phyloP scores from a whole-genome alignment of 306 rosid genomes.

The Cotoneaster glaucophyllus region DNA sequence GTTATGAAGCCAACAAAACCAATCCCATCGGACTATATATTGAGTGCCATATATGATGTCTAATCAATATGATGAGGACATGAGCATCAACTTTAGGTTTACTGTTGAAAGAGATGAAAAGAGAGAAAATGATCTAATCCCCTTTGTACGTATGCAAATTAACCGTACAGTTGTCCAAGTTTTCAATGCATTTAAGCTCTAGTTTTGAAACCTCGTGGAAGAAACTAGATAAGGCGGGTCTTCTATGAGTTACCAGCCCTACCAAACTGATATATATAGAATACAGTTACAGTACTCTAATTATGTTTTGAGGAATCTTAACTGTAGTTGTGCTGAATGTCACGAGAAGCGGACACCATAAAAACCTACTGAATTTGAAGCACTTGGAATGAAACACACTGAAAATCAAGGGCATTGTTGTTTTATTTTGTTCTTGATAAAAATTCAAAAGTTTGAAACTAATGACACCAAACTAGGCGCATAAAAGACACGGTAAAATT shows the following conservation, averaged over 20 bases:
- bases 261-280: not conserved
- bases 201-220: too few relatives aligned
- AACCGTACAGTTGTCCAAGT: too few relatives aligned
- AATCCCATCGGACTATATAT: not conserved
- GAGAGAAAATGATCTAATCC: too few relatives aligned
- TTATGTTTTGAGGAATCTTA: not conserved
- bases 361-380: not conserved
- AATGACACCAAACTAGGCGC: conserved; percentile 10
- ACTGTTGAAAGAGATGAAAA: too few relatives aligned
- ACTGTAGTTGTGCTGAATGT: too few relatives aligned
- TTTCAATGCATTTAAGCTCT: too few relatives aligned
- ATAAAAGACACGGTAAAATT: not conserved
- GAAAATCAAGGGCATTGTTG: too few relatives aligned
- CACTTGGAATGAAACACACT: not conserved
- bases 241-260: not conserved
- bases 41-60: not conserved
- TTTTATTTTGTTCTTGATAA: not conserved
- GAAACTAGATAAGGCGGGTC: too few relatives aligned
- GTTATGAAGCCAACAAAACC: not conserved
- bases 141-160: too few relatives aligned
- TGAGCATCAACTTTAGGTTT: too few relatives aligned
- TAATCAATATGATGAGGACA: not conserved
- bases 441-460: not conserved
- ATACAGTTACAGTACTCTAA: not conserved
- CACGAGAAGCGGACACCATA: not conserved